Percentiles rank a stretch among this genome's conserved stretches.
phyloP scores from a whole-genome alignment of 495 filamentous ascomycete species.

The Cenococcum geophilum region DNA sequence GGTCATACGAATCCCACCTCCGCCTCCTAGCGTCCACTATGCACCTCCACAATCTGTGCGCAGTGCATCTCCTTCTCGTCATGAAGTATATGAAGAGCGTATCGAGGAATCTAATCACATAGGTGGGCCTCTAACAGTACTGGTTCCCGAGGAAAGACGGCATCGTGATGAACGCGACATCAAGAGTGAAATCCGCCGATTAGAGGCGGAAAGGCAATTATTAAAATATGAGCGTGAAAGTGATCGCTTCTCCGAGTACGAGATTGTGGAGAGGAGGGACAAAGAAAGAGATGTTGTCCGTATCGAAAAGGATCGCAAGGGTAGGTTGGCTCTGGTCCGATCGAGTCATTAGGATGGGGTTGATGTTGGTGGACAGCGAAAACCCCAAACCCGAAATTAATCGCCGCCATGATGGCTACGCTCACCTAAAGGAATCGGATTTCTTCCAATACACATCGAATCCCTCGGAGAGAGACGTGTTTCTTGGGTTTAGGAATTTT shows the following conservation, averaged over 20 bases:
- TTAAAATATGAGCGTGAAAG: conserved; percentile 43
- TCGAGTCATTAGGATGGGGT: conserved; percentile 52
- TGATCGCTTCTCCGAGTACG: conserved; percentile 44
- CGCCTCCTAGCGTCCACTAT: conserved; percentile 22
- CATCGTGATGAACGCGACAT: conserved; percentile 48
- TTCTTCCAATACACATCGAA: too few species aligned
- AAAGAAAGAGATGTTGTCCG: conserved; percentile 55
- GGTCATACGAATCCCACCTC: conserved; percentile 37
- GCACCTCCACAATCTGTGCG: conserved; percentile 25
- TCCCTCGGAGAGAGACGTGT: too few species aligned
- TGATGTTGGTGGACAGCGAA: conserved; percentile 29
- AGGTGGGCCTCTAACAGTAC: conserved; percentile 41
- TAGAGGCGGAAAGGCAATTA: conserved; percentile 49
- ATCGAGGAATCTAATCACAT: conserved; percentile 45
- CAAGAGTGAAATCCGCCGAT: conserved; percentile 50
- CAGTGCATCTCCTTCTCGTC: conserved; percentile 28
- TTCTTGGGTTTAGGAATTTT: too few species aligned
- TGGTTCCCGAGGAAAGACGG: conserved; percentile 47
- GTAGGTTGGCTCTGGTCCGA: conserved; percentile 65
- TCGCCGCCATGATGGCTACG: conserved; percentile 73
- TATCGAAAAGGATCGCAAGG: conserved; percentile 76
- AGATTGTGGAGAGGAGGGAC: conserved; percentile 43
- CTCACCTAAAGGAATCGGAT: conserved; percentile 47
- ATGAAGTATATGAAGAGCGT: conserved; percentile 41
- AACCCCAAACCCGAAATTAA: conserved; percentile 52